A percentile compares a stretch with the other conserved stretches of the same genome.
These are phyloP conservation scores for Adansonia rubrostipa DNA, from an alignment of 441 rosid genomes.

Conservation along the genomic window DNA sequence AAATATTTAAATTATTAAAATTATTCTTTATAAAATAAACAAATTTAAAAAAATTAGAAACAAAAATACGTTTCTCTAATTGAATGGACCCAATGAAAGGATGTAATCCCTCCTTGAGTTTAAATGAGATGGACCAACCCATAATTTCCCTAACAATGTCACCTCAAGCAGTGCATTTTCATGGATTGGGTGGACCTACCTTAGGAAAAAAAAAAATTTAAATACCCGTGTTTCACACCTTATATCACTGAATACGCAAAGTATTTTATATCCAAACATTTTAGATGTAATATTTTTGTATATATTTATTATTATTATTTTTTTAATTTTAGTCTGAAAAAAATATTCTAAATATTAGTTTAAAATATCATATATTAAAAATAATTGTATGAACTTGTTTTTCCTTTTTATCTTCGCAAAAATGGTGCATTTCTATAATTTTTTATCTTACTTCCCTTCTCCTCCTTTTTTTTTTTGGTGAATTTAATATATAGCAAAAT, in stretches of 20 bases:
- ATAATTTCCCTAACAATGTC: conserved; percentile 17
- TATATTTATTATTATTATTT: too few species aligned
- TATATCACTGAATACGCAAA: not conserved
- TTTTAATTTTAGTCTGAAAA: too few species aligned
- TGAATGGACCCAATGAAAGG: conserved; percentile 30
- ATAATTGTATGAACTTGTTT: not conserved
- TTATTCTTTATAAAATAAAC: too few species aligned
- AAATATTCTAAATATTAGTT: too few species aligned
- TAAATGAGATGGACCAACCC: conserved; percentile 35
- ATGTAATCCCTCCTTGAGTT: conserved; percentile 19
- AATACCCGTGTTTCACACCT: not conserved
- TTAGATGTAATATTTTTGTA: not conserved
- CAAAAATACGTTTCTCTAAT: not conserved
- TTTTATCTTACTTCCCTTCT: not conserved
- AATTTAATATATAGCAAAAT: not conserved
- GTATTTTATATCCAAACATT: not conserved
- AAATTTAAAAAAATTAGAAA: too few species aligned
- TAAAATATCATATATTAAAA: too few species aligned
- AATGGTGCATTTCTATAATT: not conserved
- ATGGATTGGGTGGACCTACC: not conserved
- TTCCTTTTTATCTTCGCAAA: not conserved
- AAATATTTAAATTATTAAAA: not conserved
- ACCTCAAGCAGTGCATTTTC: not conserved
- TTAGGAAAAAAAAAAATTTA: not conserved
- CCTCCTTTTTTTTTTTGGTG: not conserved